Base-by-base conservation (phyloP, 2,329 filamentous ascomycete species). In the Podosphaera leucotricha region DNA sequence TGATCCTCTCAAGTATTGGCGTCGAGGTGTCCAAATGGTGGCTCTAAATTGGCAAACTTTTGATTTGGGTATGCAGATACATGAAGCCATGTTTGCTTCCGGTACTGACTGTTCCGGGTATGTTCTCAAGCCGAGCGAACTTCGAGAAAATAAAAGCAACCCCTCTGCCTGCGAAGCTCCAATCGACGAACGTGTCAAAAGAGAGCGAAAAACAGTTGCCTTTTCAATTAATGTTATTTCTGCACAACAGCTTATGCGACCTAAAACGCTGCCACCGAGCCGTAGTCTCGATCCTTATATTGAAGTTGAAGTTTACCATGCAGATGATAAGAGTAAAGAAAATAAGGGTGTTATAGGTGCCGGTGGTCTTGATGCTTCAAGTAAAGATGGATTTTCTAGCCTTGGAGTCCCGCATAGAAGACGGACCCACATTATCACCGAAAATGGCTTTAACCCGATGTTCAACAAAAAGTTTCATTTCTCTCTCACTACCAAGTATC, bases 1-100 rank as follows among this genome's bases (percentile, higher is more conserved):
- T 56, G 85, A 94, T 55, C 90, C 90, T 1, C 71, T 93, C 50
- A 77, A 79, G 49, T 92, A 90, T 58, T 98, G 90, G 90, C 77
- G 87, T 43, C 77, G 84, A 38, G 90, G 90, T 26, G 90, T 94
- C 16, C 90, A 98, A 62, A 95, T 98, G 87, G 85, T 81, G 13
- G 90, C 90, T 0, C 68, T 95, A 49, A 98, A 98, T 62, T 95
- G 90, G 87, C 90, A 98, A 62, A 95, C 86, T 0, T 94, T 92
- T 56, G 90, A 95, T 57, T 69, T 92, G 16, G 84, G 86, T 39
- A 90, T 94, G 72, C 87, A 95, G 58, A 71, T 95, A 60, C 95
- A 95, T 59, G 81, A 90, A 52, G 90, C 90, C 55, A 95, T 98
- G 90, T 98, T 94, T 58, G 80, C 85, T 40, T 82, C 83, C 46